Evolutionary conservation across 2,329 filamentous ascomycete species (phyloP), one percentile per base, ranked within the genome.

Genomic region (Colletotrichum godetiae): DNA sequence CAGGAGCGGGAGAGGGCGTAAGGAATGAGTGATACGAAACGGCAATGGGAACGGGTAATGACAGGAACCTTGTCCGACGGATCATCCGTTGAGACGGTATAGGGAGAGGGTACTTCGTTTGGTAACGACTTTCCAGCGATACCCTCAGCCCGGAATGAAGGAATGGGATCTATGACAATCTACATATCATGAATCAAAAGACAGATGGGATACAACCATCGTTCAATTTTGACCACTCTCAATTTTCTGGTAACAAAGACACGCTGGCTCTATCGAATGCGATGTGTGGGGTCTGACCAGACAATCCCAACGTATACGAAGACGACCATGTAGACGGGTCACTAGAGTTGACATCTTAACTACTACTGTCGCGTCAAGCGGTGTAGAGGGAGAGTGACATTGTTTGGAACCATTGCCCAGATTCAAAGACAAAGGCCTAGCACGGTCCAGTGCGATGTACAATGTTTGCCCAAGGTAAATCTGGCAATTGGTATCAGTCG

Each of bases 1-100:
- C 82, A 84, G 76, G 79, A 80, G 63, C 67, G 75, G 31, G 76
- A 76, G 71, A 65, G 62, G 60, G 19, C 52, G n/a, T 74, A 49
- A 61, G n/a, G 12, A 22, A 19, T 31, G 6, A 59, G 42, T 57
- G 60, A 37, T 13, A 61, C 8, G 52, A 53, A 24, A 42, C 35
- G 29, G 52, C 15, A 65, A 29, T 60, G 55, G 64, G 60, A 65
- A 3, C 35, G 46, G 67, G 6, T 60, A 46, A 62, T 67, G 64
- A 72, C 27, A 61, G 42, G 55, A 29, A 61, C 8, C 46, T 53
- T 53, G 60, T 53, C 49, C 22, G 56, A 35, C 53, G 61, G 35
- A 73, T 53, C 13, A 49, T 55, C 33, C n/a, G 19, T 7, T 49
- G 15, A n/a, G 13, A 61, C 57, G 53, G 66, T 53, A 59, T 29